Evolutionary conservation across 2,329 filamentous ascomycete genomes (phyloP).

Genomic region (Ustilaginoidea virens): DNA sequence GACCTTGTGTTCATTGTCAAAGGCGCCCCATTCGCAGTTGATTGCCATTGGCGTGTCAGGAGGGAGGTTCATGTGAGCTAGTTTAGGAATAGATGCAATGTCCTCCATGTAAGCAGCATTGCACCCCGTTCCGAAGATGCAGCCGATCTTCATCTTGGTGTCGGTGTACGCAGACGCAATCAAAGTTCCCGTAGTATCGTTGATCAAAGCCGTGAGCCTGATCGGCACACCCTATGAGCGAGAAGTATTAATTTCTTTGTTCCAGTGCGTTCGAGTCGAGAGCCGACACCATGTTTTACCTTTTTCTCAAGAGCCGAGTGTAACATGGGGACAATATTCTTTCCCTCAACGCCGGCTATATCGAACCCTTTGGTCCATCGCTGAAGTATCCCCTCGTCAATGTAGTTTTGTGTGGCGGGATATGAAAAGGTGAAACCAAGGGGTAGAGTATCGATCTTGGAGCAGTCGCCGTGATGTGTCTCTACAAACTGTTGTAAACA

Average conservation of each 20-base stretch:
- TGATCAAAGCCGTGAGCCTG: constrained; percentile 84
- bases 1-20: constrained; percentile 85
- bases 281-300: constrained; percentile 13
- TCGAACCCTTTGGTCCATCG: constrained; percentile 98
- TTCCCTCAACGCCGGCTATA: constrained; percentile 77
- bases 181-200: constrained; percentile 92
- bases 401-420: constrained; percentile 82
- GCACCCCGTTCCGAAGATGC: constrained; percentile 96
- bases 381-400: constrained; percentile 83
- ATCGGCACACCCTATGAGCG: constrained; percentile 61
- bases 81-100: constrained; percentile 80
- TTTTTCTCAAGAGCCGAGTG: constrained; percentile 56
- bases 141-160: constrained; percentile 79
- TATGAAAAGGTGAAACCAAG: constrained; percentile 96
- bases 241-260: neutral
- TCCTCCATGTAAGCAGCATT: constrained; percentile 98
- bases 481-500: constrained; percentile 84
- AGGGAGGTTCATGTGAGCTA: constrained; percentile 79
- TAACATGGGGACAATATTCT: constrained; percentile 82
- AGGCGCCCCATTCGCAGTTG: constrained; percentile 96
- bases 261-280: neutral
- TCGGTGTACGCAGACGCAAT: constrained; percentile 98
- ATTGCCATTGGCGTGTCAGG: constrained; percentile 79
- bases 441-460: constrained; percentile 49
- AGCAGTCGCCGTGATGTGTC: constrained; percentile 57